A percentile compares a stretch with the other conserved stretches of the same genome.
Conservation (phyloP, 768 basidiomycete genomes). For the Coprinopsis cinerea region DNA sequence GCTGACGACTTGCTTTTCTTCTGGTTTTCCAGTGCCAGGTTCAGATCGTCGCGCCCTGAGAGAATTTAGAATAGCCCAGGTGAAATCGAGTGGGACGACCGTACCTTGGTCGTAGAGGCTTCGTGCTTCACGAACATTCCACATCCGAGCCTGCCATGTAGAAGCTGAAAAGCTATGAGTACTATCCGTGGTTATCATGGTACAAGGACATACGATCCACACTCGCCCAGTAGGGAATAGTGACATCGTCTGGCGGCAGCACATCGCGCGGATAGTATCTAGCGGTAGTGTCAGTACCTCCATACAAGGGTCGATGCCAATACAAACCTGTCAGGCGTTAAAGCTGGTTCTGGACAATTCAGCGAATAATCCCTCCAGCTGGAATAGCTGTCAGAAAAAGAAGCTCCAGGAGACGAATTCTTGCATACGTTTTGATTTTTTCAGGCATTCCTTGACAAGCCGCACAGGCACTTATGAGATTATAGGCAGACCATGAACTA, state of each 20-base stretch:
- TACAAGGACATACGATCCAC: slow-evolving; percentile 38
- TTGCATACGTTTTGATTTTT: slow-evolving; percentile 25
- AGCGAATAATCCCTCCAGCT: slow-evolving; percentile 20
- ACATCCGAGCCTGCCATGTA: slow-evolving; percentile 16
- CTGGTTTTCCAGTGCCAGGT: too few species aligned
- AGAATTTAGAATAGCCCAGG: too few species aligned
- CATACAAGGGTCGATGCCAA: neutral
- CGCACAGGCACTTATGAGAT: slow-evolving; percentile 46
- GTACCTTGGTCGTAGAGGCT: too few species aligned
- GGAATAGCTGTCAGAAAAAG: neutral
- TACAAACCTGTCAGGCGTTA: slow-evolving; percentile 12
- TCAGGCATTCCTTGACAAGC: slow-evolving; percentile 36
- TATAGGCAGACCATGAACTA: slow-evolving; percentile 56
- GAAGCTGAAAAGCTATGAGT: slow-evolving; percentile 23
- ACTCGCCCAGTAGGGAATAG: slow-evolving; percentile 44
- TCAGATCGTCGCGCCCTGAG: too few species aligned
- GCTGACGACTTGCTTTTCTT: too few species aligned
- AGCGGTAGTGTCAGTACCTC: neutral
- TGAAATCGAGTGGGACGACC: too few species aligned
- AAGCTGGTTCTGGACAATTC: slow-evolving; percentile 7
- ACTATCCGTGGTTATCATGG: neutral
- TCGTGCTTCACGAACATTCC: too few species aligned
- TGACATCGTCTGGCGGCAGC: slow-evolving; percentile 22
- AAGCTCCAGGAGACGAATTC: too few species aligned
- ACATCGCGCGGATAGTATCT: slow-evolving; percentile 39